Conservation (phyloP, 805 yeast species). For the Yarrowia deformans region DNA sequence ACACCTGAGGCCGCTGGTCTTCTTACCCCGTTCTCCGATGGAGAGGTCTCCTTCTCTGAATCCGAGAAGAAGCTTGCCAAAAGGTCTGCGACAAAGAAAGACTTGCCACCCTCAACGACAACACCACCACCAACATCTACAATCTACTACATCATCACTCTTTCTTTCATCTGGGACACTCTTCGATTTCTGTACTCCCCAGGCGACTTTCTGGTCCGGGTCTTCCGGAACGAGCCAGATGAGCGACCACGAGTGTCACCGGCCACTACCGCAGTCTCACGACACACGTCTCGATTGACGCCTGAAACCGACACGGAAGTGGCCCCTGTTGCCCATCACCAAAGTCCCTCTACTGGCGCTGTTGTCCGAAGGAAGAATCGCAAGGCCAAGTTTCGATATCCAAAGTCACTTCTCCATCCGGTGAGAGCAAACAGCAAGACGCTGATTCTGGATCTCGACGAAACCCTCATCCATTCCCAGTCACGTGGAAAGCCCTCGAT, state of each 20-base stretch:
- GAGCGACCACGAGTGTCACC: conserved; percentile 6
- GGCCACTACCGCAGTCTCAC: neutral
- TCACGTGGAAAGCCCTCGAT: conserved; percentile 61
- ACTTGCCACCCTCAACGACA: neutral
- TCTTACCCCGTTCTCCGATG: conserved; percentile 19
- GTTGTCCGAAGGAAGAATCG: conserved; percentile 4
- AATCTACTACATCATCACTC: conserved; percentile 22
- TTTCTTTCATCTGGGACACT: conserved; percentile 35
- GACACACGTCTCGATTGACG: conserved; percentile 9
- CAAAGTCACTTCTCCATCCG: conserved; percentile 29
- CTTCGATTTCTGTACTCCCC: conserved; percentile 18
- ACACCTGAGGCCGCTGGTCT: conserved; percentile 1
- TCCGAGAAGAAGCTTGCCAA: conserved; percentile 16
- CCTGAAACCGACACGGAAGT: conserved; percentile 18
- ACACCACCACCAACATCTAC: conserved; percentile 1
- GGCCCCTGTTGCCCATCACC: neutral
- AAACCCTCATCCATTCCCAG: conserved; percentile 90
- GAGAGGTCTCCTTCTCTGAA: conserved; percentile 28
- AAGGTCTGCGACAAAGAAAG: neutral
- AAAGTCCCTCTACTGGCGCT: neutral
- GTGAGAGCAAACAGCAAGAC: conserved; percentile 58
- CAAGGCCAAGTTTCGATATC: conserved; percentile 29
- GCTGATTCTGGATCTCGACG: conserved; percentile 88
- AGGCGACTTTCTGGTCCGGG: conserved; percentile 20
- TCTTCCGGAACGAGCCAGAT: conserved; percentile 33